phyloP scores from a whole-genome alignment of 2,329 filamentous ascomycete genomes.

The Apiospora pterosperma region DNA sequence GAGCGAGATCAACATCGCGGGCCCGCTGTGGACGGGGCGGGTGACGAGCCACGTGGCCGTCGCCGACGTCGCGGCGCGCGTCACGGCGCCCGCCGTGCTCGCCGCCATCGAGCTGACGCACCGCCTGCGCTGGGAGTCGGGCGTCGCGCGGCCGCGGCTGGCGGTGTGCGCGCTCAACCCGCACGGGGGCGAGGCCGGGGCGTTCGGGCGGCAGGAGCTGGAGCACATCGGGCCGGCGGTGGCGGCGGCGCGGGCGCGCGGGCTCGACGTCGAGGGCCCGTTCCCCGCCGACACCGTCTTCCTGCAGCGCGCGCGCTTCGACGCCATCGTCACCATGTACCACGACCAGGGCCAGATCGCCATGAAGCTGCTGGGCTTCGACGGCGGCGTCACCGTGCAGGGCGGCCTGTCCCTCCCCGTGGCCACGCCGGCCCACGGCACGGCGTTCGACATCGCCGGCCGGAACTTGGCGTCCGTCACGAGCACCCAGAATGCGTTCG shows the following conservation, averaged over 20 bases:
- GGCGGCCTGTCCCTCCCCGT: conserved; percentile 28
- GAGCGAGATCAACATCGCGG: conserved; percentile 30
- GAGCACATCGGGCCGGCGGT: conserved; percentile 28
- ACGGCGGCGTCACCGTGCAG: conserved; percentile 31
- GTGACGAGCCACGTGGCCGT: conserved; percentile 30
- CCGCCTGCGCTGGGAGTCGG: conserved; percentile 26
- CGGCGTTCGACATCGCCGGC: conserved; percentile 28
- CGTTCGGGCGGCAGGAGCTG: conserved; percentile 30
- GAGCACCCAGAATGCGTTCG: conserved; percentile 30
- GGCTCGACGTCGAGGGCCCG: conserved; percentile 27
- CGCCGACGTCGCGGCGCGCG: conserved; percentile 23
- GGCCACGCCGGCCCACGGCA: conserved; percentile 28
- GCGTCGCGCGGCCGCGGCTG: conserved; percentile 25
- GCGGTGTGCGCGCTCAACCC: conserved; percentile 31
- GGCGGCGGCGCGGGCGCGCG: conserved; percentile 17
- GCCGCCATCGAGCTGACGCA: conserved; percentile 25
- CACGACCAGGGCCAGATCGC: conserved; percentile 34
- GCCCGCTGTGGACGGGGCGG: conserved; percentile 25
- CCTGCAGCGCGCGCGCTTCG: conserved; percentile 25
- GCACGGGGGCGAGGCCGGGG: conserved; percentile 31
- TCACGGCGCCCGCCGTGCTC: conserved; percentile 22
- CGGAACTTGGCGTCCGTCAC: conserved; percentile 24
- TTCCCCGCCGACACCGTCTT: conserved; percentile 33
- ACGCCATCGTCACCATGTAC: conserved; percentile 34
- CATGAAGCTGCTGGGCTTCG: conserved; percentile 30